Percentiles rank a stretch among this genome's conserved stretches.
phyloP scores from a whole-genome alignment of 1,284 basidiomycete species.

The Polyporus tsugae region DNA sequence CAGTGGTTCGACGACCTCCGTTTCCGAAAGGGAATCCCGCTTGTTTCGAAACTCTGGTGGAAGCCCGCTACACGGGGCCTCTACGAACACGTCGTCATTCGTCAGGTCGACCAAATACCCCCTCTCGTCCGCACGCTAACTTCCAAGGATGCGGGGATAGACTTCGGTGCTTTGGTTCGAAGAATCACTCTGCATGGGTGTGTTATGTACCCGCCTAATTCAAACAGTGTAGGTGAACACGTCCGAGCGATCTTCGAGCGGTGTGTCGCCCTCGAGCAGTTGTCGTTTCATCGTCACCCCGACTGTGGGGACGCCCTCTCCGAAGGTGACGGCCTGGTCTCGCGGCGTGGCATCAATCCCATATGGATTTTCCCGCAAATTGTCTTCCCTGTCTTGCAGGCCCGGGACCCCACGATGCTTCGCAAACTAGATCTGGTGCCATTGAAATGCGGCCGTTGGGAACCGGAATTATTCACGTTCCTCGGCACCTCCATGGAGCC shows the following conservation, averaged over 20 bases:
- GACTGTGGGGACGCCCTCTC: neutral
- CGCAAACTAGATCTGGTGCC: neutral
- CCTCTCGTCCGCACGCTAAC: neutral
- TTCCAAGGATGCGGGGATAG: neutral
- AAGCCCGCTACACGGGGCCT: neutral
- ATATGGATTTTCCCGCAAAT: neutral
- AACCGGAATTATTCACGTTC: neutral
- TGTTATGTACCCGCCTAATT: neutral
- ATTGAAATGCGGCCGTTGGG: neutral
- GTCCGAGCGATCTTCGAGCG: neutral
- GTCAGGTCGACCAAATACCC: neutral
- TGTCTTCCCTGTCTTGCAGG: neutral
- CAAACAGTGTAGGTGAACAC: neutral
- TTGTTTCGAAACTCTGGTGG: neutral
- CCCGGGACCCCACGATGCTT: neutral
- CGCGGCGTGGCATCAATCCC: neutral
- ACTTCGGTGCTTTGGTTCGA: neutral
- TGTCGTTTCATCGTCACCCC: neutral
- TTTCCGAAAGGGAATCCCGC: neutral
- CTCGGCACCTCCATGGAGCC: neutral
- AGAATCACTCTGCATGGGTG: neutral
- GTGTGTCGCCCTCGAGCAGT: neutral
- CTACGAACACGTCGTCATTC: neutral
- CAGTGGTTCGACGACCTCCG: neutral
- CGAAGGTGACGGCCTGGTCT: neutral